Conservation (phyloP, 208 protist species). For the Trypanosoma avium region DNA sequence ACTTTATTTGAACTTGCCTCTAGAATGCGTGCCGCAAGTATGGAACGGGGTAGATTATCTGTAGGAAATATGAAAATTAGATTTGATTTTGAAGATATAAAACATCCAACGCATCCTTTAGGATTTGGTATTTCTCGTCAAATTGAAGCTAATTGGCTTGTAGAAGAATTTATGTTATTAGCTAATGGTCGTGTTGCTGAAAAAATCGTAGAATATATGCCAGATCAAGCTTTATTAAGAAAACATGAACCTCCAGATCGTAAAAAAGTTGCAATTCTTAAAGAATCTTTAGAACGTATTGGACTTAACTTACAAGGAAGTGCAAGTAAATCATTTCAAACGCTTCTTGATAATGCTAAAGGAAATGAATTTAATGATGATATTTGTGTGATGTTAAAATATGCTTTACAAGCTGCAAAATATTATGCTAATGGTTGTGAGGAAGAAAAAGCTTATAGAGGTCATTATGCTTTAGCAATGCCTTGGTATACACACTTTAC, state of each 20-base stretch:
- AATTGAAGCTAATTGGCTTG: constrained; percentile 85
- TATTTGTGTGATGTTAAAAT: constrained; percentile 73
- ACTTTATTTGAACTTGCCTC: constrained; percentile 60
- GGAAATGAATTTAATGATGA: constrained; percentile 37
- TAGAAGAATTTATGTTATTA: constrained; percentile 94
- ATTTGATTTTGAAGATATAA: constrained; percentile 63
- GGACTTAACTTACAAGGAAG: constrained; percentile 40
- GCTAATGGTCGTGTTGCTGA: constrained; percentile 87
- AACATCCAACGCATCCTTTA: constrained; percentile 34
- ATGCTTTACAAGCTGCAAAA: constrained; percentile 64
- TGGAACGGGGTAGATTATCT: constrained; percentile 54
- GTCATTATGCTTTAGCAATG: constrained; percentile 89
- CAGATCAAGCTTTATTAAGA: constrained; percentile 79
- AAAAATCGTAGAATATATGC: constrained; percentile 83
- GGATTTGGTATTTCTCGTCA: constrained; percentile 51
- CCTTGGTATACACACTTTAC: constrained; percentile 95
- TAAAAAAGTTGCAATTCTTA: constrained; percentile 40
- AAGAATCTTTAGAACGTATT: constrained; percentile 18
- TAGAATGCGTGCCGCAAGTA: constrained; percentile 47
- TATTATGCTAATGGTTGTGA: constrained; percentile 78
- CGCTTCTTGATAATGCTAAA: constrained; percentile 33
- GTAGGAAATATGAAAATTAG: constrained; percentile 50
- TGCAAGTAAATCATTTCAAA: constrained; percentile 52
- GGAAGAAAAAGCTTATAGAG: constrained; percentile 25
- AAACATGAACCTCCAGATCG: constrained; percentile 64